These are phyloP conservation scores for Wickerhamomyces silvicola DNA, from an alignment of 805 yeast species.

Conservation along the genomic window DNA sequence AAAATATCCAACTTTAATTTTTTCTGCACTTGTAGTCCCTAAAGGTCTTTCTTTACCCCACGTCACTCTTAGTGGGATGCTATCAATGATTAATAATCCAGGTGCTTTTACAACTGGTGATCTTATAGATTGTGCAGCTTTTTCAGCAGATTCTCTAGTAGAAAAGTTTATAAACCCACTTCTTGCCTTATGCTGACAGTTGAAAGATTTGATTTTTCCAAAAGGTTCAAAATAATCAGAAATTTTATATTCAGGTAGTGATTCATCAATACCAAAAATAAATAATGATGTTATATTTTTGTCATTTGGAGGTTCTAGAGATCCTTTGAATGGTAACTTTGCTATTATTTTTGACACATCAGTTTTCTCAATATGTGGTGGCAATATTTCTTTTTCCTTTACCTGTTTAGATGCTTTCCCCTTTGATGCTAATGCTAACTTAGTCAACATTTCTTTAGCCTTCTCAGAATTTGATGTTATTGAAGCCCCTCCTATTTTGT, in stretches of 20 bases:
- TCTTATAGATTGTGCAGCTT: conserved; percentile 24
- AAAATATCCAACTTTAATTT: conserved; percentile 40
- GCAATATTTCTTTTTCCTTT: conserved; percentile 8
- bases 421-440: conserved; percentile 27
- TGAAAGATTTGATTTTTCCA: conserved; percentile 43
- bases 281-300: conserved; percentile 51
- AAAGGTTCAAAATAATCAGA: conserved; percentile 40
- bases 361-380: conserved; percentile 19
- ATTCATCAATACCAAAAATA: conserved; percentile 65
- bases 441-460: conserved; percentile 47
- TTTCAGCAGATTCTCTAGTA: conserved; percentile 44
- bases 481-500: conserved; percentile 31
- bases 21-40: conserved; percentile 38
- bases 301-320: conserved; percentile 38
- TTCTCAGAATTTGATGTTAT: conserved; percentile 26
- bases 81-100: conserved; percentile 28
- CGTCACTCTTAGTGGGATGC: conserved; percentile 42
- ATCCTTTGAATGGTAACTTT: conserved; percentile 64
- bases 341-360: conserved; percentile 49
- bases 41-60: conserved; percentile 47
- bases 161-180: conserved; percentile 60
- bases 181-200: conserved; percentile 49
- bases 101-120: conserved; percentile 19
- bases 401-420: conserved; percentile 8
- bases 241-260: conserved; percentile 58